Base-by-base conservation (phyloP, 495 filamentous ascomycete genomes). In the Penicillium herquei region DNA sequence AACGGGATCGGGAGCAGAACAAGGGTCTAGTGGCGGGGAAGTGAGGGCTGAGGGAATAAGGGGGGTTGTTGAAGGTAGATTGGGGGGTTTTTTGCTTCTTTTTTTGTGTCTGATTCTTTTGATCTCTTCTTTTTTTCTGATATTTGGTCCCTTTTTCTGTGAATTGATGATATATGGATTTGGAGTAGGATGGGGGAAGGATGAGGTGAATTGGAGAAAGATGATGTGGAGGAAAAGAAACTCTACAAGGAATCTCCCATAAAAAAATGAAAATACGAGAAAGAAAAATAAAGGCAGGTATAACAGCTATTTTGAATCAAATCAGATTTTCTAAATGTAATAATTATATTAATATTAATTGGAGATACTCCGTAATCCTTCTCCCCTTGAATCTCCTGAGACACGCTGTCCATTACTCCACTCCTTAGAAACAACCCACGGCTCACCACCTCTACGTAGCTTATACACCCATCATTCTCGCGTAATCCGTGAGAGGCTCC, bases 381-480 rank as follows among this genome's bases (percentile, higher is more conserved):
- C 48, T 42, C 21, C 49, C 41, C 46, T 48, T 55, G 26, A 46
- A 45, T 49, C 44, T 48, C 53, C 37, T 57, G 55, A 62, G 55
- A 62, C 59, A 57, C 44, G 21, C 37, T 53, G 52, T 52, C 49
- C 58, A 52, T 48, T 33, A 31, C 39, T 33, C 47, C 46, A 48
- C 47, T 35, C 33, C 14, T 40, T 13, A 51, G 47, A 34, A 40
- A 14, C 45, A 46, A 48, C 45, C 43, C 60, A 51, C 42, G 52
- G 56, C 46, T 54, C 51, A 50, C n/a, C 32, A n/a, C 13, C 17
- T 32, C 35, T 31, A 9, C n/a, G 17, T 26, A 43, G 40, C n/a
- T 63, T 26, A 26, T 26, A 26, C 21, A 59, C 50, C 51, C 56
- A 63, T 65, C 59, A 65, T 56, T 51, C 56, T 57, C 60, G 49